These are phyloP conservation scores for Populus euphratica DNA, from an alignment of 345 rosid species.

Conservation along the genomic window DNA sequence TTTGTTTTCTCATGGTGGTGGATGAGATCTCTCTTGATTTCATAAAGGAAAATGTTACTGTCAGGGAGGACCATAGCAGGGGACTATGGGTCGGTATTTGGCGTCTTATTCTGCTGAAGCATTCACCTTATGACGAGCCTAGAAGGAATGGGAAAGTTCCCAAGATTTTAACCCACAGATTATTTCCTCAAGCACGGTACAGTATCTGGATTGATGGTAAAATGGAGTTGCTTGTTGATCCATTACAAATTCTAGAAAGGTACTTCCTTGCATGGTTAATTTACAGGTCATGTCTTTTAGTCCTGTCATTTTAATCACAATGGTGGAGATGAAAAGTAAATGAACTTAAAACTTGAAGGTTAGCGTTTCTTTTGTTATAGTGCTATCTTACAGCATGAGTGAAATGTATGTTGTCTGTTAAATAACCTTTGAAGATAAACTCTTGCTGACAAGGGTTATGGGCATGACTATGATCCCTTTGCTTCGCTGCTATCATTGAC, in stretches of 20 bases:
- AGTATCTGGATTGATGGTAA: constrained; percentile 99
- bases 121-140: constrained; percentile 91
- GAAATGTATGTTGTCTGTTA: background rate
- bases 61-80: constrained; percentile 57
- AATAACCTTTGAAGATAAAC: background rate
- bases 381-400: background rate
- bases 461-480: background rate
- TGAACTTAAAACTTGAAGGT: background rate
- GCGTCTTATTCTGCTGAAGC: constrained; percentile 80
- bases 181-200: constrained; percentile 87
- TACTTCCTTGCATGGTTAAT: constrained; percentile 14
- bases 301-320: background rate
- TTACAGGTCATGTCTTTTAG: background rate
- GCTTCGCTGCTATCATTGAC: background rate
- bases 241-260: constrained; percentile 90
- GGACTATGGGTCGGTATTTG: constrained; percentile 93
- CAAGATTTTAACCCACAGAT: constrained; percentile 91
- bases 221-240: constrained; percentile 95
- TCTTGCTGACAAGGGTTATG: background rate
- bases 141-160: constrained; percentile 96
- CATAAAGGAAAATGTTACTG: constrained; percentile 57
- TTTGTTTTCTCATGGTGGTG: constrained; percentile 89
- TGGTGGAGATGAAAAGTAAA: background rate
- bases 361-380: background rate
- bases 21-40: constrained; percentile 74